Percentiles rank a stretch among this genome's conserved stretches.
These are phyloP conservation scores for Kuraishia borneana DNA, from an alignment of 805 yeast species.

Conservation along the genomic window DNA sequence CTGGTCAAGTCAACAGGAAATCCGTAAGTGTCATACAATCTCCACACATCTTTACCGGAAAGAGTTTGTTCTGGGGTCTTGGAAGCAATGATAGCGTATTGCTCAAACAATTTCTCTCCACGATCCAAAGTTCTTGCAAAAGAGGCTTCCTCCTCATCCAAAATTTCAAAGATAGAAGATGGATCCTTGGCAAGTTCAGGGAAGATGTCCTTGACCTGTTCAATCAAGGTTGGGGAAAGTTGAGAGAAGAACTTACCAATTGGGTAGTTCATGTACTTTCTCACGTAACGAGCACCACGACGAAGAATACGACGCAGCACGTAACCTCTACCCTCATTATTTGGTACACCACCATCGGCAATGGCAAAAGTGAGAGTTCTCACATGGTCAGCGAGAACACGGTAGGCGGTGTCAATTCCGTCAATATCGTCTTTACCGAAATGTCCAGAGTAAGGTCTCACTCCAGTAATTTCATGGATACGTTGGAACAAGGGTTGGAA, in stretches of 20 bases:
- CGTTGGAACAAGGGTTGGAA: conserved; percentile 78
- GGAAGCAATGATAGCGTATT: conserved; percentile 77
- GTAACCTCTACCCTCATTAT: conserved; percentile 98
- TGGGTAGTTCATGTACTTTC: conserved; percentile 93
- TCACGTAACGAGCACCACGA: conserved; percentile 95
- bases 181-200: conserved; percentile 79
- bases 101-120: conserved; percentile 94
- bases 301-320: conserved; percentile 94
- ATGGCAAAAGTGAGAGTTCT: conserved; percentile 94
- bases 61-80: conserved; percentile 65
- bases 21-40: conserved; percentile 96
- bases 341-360: conserved; percentile 98
- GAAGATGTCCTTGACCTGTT: conserved; percentile 77
- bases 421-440: conserved; percentile 89
- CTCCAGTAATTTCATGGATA: conserved; percentile 90
- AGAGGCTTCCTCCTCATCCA: conserved; percentile 92
- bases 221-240: conserved; percentile 86
- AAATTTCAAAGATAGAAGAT: conserved; percentile 72
- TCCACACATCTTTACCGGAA: conserved; percentile 95
- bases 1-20: conserved; percentile 98
- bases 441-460: conserved; percentile 81
- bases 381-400: conserved; percentile 97
- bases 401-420: conserved; percentile 95
- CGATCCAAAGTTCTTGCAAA: conserved; percentile 93
- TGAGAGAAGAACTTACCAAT: conserved; percentile 90